Percentiles rank a stretch among this genome's conserved stretches.
Conservation (phyloP, 441 rosid species). For the Euphorbia celastroides region DNA sequence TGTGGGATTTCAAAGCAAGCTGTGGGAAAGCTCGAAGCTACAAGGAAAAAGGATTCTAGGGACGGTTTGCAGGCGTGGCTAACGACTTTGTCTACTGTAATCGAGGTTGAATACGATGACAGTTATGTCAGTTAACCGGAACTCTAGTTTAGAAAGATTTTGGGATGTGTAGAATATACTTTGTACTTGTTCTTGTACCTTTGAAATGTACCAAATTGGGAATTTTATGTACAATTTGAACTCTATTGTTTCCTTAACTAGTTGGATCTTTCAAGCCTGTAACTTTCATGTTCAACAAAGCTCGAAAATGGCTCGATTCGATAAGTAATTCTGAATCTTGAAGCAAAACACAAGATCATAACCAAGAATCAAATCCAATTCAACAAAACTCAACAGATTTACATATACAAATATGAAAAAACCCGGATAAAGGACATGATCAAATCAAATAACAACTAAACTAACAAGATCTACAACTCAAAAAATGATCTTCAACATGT, state of each 20-base stretch:
- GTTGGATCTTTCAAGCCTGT: too few species aligned
- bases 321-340: too few species aligned
- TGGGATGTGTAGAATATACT: neutral
- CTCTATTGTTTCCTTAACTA: neutral
- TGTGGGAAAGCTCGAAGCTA: slow-evolving; percentile 39
- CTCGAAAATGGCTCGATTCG: too few species aligned
- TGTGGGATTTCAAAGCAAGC: slow-evolving; percentile 65
- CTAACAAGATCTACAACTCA: neutral
- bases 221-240: neutral
- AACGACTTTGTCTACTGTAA: slow-evolving; percentile 44
- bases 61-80: slow-evolving; percentile 52
- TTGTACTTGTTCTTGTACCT: neutral
- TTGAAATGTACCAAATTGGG: slow-evolving; percentile 1
- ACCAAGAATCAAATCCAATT: neutral
- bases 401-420: slow-evolving; percentile 8
- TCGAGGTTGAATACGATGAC: slow-evolving; percentile 30
- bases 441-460: neutral
- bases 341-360: neutral
- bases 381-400: neutral
- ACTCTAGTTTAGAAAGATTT: too few species aligned
- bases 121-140: slow-evolving; percentile 1
- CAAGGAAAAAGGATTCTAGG: slow-evolving; percentile 38
- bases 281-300: too few species aligned
- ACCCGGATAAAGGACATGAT: neutral
- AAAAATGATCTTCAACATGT: neutral